Evolutionary conservation across 352 stramenopile genomes (phyloP).

Genomic region (Pelagophyceae sp.): DNA sequence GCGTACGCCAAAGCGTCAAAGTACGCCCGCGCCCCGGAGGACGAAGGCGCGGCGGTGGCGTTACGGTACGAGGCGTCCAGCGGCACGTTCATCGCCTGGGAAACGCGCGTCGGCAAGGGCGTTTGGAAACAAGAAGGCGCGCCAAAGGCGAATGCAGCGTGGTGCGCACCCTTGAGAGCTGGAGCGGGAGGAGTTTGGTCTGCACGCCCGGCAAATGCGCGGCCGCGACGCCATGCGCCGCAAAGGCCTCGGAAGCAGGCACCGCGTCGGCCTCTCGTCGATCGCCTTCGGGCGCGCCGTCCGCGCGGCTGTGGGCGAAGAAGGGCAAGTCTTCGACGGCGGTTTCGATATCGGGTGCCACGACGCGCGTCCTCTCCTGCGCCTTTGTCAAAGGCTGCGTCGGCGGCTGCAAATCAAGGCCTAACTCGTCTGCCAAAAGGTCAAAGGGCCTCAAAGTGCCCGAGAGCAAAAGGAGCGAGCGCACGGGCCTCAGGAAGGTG

Average conservation of each 20-base stretch:
- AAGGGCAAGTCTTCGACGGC: too few relatives aligned
- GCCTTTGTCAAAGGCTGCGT: neutral
- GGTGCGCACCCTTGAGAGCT: too few relatives aligned
- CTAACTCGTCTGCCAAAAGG: conserved; percentile 3
- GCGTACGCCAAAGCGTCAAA: conserved; percentile 1
- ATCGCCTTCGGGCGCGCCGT: neutral
- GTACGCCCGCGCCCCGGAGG: neutral
- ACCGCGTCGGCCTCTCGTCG: neutral
- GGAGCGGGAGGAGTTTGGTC: neutral
- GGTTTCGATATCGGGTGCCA: neutral
- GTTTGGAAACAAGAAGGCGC: too few relatives aligned
- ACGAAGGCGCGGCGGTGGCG: neutral
- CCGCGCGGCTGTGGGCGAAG: neutral
- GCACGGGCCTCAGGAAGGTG: neutral
- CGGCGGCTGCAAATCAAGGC: neutral
- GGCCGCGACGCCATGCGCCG: neutral
- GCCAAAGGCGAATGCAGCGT: too few relatives aligned
- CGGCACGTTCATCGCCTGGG: neutral
- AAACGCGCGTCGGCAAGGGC: neutral
- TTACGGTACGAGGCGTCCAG: conserved; percentile 11
- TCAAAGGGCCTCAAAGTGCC: conserved; percentile 14
- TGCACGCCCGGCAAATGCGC: neutral
- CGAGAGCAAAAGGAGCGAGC: neutral
- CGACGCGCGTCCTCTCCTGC: neutral
- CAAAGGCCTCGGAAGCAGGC: neutral